These are phyloP conservation scores for Colletotrichum abscissum DNA, from an alignment of 2,329 filamentous ascomycete species.

Conservation along the genomic window DNA sequence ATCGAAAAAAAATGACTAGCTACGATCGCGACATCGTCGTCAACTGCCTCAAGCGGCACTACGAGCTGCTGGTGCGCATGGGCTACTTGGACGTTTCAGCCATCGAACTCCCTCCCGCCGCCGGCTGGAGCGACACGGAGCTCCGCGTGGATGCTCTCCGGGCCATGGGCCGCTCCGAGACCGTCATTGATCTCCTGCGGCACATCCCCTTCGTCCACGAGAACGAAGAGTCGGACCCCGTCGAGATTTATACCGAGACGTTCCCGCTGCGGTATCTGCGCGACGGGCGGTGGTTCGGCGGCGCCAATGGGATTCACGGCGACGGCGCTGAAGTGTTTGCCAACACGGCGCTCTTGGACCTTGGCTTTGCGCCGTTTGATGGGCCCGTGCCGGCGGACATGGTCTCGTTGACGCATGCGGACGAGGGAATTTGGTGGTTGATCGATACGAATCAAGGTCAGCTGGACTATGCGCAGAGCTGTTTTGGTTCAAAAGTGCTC, in stretches of 20 bases:
- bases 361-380: slow-evolving; percentile 34
- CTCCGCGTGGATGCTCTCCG: slow-evolving; percentile 34
- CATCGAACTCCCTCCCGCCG: slow-evolving; percentile 21
- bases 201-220: slow-evolving; percentile 31
- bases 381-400: slow-evolving; percentile 32
- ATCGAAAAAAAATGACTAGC: slow-evolving; percentile 6
- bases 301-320: not conserved
- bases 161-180: slow-evolving; percentile 35
- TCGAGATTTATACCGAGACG: slow-evolving; percentile 31
- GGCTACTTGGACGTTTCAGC: slow-evolving; percentile 24
- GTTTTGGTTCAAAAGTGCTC: not conserved
- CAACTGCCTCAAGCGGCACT: slow-evolving; percentile 31
- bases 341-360: slow-evolving; percentile 21
- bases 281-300: slow-evolving; percentile 31
- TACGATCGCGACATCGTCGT: slow-evolving; percentile 25
- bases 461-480: not conserved
- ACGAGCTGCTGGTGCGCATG: slow-evolving; percentile 32
- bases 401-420: slow-evolving; percentile 33
- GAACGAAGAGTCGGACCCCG: slow-evolving; percentile 23
- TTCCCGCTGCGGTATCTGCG: slow-evolving; percentile 33
- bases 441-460: slow-evolving; percentile 29
- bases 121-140: slow-evolving; percentile 32
- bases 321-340: not conserved
- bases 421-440: slow-evolving; percentile 33
- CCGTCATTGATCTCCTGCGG: slow-evolving; percentile 29